phyloP scores from a whole-genome alignment of 352 stramenopile species.

The Pythium aristosporum region DNA sequence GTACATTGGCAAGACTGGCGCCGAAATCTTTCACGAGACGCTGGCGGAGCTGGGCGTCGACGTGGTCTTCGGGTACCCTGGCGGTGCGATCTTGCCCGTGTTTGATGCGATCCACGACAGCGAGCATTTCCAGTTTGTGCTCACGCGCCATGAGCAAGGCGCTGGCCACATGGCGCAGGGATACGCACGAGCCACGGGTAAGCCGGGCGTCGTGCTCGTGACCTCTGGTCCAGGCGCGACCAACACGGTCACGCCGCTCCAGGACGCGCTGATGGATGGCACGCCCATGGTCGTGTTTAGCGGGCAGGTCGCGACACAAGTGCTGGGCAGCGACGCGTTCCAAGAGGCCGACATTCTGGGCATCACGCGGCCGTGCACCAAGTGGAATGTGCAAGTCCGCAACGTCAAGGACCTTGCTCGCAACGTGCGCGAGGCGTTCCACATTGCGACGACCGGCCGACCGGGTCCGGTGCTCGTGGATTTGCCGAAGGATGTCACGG shows the following conservation, averaged over 20 bases:
- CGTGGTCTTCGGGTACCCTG: slow-evolving; percentile 93
- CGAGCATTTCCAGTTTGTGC: slow-evolving; percentile 77
- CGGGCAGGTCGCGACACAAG: slow-evolving; percentile 92
- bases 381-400: slow-evolving; percentile 97
- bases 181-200: slow-evolving; percentile 80
- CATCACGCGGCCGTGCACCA: slow-evolving; percentile 91
- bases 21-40: slow-evolving; percentile 94
- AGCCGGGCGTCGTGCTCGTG: slow-evolving; percentile 91
- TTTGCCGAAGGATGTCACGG: slow-evolving; percentile 94
- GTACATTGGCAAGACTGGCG: slow-evolving; percentile 91
- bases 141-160: slow-evolving; percentile 81
- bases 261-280: slow-evolving; percentile 94
- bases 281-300: slow-evolving; percentile 94
- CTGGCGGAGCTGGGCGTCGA: slow-evolving; percentile 89
- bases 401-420: slow-evolving; percentile 93
- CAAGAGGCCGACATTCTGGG: slow-evolving; percentile 87
- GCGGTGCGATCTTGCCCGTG: slow-evolving; percentile 92
- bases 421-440: slow-evolving; percentile 95
- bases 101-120: slow-evolving; percentile 94
- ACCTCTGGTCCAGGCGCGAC: slow-evolving; percentile 93
- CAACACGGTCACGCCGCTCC: slow-evolving; percentile 93
- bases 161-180: slow-evolving; percentile 87
- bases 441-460: slow-evolving; percentile 92
- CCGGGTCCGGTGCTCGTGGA: slow-evolving; percentile 95
- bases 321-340: slow-evolving; percentile 92